These are phyloP conservation scores for Eutrema japonicum DNA, from an alignment of 345 rosid species.

Conservation along the genomic window DNA sequence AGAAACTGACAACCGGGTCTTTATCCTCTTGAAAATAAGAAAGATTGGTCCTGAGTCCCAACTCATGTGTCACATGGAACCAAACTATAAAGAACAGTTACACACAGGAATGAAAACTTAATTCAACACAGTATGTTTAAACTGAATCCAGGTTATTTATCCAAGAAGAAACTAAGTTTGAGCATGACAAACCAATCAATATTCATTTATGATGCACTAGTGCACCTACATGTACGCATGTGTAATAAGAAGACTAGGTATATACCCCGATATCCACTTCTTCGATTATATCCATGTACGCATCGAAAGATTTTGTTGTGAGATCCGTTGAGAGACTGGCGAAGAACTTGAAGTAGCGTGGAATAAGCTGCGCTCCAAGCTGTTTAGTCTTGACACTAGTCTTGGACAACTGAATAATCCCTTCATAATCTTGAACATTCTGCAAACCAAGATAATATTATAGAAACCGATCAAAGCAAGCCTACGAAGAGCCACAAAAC, in stretches of 20 bases:
- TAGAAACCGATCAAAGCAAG: background rate
- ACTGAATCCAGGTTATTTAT: background rate
- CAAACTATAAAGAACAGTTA: background rate
- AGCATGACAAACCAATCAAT: background rate
- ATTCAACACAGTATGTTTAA: background rate
- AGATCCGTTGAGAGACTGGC: slow-evolving; percentile 63
- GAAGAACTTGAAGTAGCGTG: slow-evolving; percentile 90
- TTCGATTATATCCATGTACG: slow-evolving; percentile 77
- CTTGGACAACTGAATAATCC: slow-evolving; percentile 70
- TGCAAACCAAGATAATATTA: slow-evolving; percentile 35
- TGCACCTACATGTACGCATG: background rate
- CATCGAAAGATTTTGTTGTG: slow-evolving; percentile 58
- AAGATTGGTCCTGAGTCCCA: background rate
- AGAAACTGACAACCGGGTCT: background rate
- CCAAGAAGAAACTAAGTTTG: background rate
- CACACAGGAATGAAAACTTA: too few relatives aligned
- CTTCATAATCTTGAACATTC: slow-evolving; percentile 82
- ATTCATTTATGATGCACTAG: background rate
- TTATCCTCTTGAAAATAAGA: background rate
- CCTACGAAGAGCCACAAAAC: background rate
- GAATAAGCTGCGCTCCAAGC: slow-evolving; percentile 90
- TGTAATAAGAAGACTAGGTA: background rate
- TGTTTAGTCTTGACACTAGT: slow-evolving; percentile 78
- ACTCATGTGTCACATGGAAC: background rate
- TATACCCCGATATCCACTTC: slow-evolving; percentile 82